phyloP scores from a whole-genome alignment of 257 asterid genomes.

The Phtheirospermum japonicum region DNA sequence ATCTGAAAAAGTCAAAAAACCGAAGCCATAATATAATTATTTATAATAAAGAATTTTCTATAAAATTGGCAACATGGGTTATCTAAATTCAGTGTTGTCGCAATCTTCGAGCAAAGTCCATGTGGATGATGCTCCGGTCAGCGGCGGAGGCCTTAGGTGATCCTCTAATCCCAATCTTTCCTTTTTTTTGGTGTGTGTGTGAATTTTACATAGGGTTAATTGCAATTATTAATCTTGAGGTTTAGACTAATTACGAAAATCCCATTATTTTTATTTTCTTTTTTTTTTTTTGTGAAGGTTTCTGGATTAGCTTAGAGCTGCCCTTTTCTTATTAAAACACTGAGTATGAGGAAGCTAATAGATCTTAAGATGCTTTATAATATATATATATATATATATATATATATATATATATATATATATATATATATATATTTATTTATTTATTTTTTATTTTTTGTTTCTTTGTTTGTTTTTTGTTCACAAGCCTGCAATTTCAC shows the following conservation, averaged over 20 bases:
- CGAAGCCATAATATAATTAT: slow-evolving; percentile 19
- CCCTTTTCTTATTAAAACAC: no score
- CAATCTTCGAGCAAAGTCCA: slow-evolving; percentile 50
- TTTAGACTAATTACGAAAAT: not conserved
- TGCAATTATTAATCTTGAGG: not conserved
- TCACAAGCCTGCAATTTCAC: not conserved
- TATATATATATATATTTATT: no score
- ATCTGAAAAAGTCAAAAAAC: not conserved
- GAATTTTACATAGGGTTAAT: not conserved
- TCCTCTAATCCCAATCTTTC: slow-evolving; percentile 16
- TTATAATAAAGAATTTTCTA: slow-evolving; percentile 18
- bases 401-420: no score
- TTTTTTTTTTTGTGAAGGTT: no score
- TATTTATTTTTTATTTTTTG: no score
- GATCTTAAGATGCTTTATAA: not conserved
- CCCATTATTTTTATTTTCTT: no score
- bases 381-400: no score
- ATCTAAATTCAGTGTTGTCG: slow-evolving; percentile 63
- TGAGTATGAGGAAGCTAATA: not conserved
- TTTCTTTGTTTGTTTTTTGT: not conserved
- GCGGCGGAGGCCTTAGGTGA: slow-evolving; percentile 85
- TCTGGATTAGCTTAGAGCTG: no score
- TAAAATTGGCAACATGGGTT: slow-evolving; percentile 50
- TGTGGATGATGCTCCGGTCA: slow-evolving; percentile 64
- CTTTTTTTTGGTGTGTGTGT: not conserved